These are phyloP conservation scores for Wickerhamiella kazuoi DNA, from an alignment of 805 yeast genomes.

Conservation along the genomic window DNA sequence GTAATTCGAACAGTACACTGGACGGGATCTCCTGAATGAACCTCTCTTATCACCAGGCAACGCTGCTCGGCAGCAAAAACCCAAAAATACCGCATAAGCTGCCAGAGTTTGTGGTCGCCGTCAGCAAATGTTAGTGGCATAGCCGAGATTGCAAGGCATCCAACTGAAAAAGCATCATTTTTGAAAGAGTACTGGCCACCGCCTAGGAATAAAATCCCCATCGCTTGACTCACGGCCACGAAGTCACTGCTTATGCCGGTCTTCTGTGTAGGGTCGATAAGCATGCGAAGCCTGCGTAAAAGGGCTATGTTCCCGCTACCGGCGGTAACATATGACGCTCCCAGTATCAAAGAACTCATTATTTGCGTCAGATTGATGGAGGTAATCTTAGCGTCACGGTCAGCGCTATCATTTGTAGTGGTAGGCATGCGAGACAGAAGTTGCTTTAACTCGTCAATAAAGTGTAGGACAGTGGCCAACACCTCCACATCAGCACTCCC, in stretches of 20 bases:
- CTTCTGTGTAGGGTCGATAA: conserved; percentile 34
- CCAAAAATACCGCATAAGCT: conserved; percentile 84
- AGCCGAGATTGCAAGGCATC: conserved; percentile 52
- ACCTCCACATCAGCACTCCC: conserved; percentile 43
- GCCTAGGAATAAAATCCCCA: conserved; percentile 79
- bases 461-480: conserved; percentile 35
- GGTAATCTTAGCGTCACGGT: conserved; percentile 41
- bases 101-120: conserved; percentile 35
- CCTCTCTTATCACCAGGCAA: conserved; percentile 62
- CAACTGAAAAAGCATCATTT: conserved; percentile 43
- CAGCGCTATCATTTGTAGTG: conserved; percentile 19
- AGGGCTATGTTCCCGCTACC: conserved; percentile 79
- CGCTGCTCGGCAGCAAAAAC: conserved; percentile 64
- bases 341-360: conserved; percentile 43
- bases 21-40: conserved; percentile 39
- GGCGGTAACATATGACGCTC: conserved; percentile 63
- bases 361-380: conserved; percentile 33
- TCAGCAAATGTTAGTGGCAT: conserved; percentile 49
- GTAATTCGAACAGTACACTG: conserved; percentile 28
- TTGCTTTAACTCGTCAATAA: conserved; percentile 34
- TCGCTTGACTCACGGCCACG: conserved; percentile 60
- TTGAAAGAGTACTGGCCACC: conserved; percentile 81
- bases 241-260: conserved; percentile 41
- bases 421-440: conserved; percentile 19
- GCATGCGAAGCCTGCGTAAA: conserved; percentile 49